A percentile compares a stretch with the other conserved stretches of the same genome.
Conservation (phyloP, 176 grass and related monocot genomes). For the Aegilops umbellulata region DNA sequence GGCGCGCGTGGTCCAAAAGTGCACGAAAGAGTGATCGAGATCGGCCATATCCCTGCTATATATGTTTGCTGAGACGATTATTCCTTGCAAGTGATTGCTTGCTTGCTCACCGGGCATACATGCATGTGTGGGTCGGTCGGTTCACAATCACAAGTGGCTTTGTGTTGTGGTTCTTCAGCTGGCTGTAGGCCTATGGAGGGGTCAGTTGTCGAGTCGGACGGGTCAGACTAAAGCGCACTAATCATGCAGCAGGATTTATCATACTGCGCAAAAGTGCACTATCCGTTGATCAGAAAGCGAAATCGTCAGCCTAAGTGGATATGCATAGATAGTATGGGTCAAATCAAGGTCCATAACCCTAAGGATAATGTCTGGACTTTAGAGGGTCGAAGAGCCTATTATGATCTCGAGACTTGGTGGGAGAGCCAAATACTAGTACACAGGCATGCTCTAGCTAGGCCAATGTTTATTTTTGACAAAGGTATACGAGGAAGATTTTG, state of each 20-base stretch:
- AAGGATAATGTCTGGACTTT: not conserved
- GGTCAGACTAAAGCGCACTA: not conserved
- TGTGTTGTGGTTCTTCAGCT: not conserved
- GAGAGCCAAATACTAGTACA: not conserved
- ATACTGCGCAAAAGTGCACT: not conserved
- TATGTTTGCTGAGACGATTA: not conserved
- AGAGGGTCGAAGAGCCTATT: not conserved
- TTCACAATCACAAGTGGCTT: not conserved
- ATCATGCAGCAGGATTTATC: not conserved
- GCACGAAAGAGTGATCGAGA: not conserved
- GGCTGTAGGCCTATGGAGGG: not conserved
- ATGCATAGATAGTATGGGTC: not conserved
- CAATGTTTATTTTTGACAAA: not conserved
- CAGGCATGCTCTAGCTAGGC: too few relatives aligned
- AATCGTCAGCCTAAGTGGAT: not conserved
- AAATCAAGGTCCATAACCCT: not conserved
- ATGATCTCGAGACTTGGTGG: not conserved
- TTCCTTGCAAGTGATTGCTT: conserved; percentile 34
- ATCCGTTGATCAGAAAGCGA: not conserved
- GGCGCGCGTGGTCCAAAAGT: not conserved
- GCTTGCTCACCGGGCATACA: conserved; percentile 19
- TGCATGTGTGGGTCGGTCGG: too few relatives aligned
- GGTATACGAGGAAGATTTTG: not conserved
- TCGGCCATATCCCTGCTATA: too few relatives aligned
- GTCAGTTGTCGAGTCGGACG: not conserved